Evolutionary conservation across 192 early-diverging fungal genomes (phyloP), one percentile per base, ranked within the genome.

Genomic region (Coemansia asiatica): DNA sequence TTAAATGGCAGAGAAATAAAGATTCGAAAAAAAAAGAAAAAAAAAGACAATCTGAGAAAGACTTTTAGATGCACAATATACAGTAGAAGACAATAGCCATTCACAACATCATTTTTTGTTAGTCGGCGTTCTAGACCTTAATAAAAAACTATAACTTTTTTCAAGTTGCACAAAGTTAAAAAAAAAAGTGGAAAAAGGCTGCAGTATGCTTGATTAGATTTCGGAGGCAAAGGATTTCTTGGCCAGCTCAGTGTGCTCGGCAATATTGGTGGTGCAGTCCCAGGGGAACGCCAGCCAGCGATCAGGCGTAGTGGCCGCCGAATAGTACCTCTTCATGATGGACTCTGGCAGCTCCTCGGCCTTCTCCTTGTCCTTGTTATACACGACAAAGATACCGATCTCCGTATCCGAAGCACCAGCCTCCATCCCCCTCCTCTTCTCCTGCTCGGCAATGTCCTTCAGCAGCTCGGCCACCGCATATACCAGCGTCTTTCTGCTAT

Each of bases 341-440:
- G 80, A 77, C 19, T 78, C 75, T 0, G 88, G 87, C 50, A 92
- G 61, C 47, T 85, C 68, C 55, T 82, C 86, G 18, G 77, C 76
- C 86, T 92, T 92, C 31, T 82, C 75, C 74, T 92, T 92, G 21
- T 85, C 69, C 81, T 92, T 92, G 71, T 92, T 92, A 71, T 92
- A 89, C 2, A 92, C 82, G 0, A 92, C 90, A 79, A 90, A 90
- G 28, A 92, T 68, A 27, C 87, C 89, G 12, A 92, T 84, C 79
- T 87, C 85, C 3, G 90, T 81, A 25, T 58, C 60, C 21, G 78
- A 81, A 40, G 26, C 49, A 0, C 78, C 78, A 13, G 68, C 61
- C 78, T 33, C 69, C 79, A 71, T 59, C 49, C 65, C 67, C 22
- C 74, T 76, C 79, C 53, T 65, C 29, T 29, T 49, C 48, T 83